phyloP scores from a whole-genome alignment of 2,329 filamentous ascomycete species.

The Aspergillus sp. region DNA sequence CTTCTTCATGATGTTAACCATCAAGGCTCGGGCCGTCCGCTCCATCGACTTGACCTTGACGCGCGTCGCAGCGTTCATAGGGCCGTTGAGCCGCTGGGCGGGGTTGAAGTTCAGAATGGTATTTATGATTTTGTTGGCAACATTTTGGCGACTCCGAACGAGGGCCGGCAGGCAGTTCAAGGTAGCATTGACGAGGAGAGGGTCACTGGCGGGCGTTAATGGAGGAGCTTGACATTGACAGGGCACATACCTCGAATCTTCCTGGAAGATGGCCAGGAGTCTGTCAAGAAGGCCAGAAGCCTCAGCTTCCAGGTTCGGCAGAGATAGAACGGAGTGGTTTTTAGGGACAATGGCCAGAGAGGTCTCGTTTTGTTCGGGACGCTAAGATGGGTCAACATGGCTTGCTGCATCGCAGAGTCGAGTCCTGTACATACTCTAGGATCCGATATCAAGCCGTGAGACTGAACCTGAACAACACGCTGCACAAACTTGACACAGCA shows the following conservation, averaged over 20 bases:
- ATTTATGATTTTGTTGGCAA: constrained; percentile 76
- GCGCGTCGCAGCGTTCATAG: constrained; percentile 67
- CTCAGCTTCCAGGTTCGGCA: constrained; percentile 80
- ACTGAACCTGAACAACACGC: constrained; percentile 84
- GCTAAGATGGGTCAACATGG: constrained; percentile 34
- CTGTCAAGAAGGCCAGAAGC: constrained; percentile 83
- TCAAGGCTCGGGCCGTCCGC: constrained; percentile 74
- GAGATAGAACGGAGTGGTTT: constrained; percentile 70
- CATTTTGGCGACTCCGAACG: constrained; percentile 68
- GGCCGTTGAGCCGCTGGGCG: constrained; percentile 64
- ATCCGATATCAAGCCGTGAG: constrained; percentile 69
- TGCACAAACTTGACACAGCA: constrained; percentile 98
- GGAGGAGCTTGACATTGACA: no score
- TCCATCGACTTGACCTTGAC: constrained; percentile 90
- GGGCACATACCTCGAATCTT: constrained; percentile 60
- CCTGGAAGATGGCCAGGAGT: constrained; percentile 74
- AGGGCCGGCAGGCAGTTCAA: constrained; percentile 79
- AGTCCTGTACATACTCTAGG: constrained; percentile 56
- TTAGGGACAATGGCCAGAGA: constrained; percentile 77
- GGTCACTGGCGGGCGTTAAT: constrained; percentile 52
- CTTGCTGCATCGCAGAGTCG: constrained; percentile 2
- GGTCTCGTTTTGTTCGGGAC: constrained; percentile 68
- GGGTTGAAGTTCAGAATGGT: constrained; percentile 88
- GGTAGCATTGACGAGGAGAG: constrained; percentile 79
- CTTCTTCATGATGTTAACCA: constrained; percentile 75